These are phyloP conservation scores for Kodamaea fungicola DNA, from an alignment of 1,139 yeast species.

Conservation along the genomic window DNA sequence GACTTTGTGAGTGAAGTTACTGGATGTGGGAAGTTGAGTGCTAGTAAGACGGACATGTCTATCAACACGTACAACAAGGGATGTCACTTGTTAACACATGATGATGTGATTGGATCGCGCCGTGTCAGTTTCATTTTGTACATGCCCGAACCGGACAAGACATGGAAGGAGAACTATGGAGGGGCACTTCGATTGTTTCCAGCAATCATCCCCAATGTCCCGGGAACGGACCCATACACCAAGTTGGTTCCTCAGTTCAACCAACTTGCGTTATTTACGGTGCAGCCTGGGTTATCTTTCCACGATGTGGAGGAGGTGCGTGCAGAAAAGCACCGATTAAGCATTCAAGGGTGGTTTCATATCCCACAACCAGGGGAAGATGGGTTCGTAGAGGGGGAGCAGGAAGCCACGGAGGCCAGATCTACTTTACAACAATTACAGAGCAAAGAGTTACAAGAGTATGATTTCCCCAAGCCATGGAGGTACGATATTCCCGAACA, in stretches of 20 bases:
- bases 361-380: slow-evolving; percentile 91
- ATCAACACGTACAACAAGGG: slow-evolving; percentile 89
- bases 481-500: slow-evolving; percentile 31
- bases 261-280: slow-evolving; percentile 92
- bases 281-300: slow-evolving; percentile 93
- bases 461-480: slow-evolving; percentile 68
- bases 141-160: slow-evolving; percentile 85
- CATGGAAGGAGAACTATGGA: slow-evolving; percentile 87
- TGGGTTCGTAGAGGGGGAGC: slow-evolving; percentile 78
- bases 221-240: slow-evolving; percentile 68
- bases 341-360: slow-evolving; percentile 99
- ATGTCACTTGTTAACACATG: slow-evolving; percentile 92
- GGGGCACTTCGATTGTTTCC: slow-evolving; percentile 89
- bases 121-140: slow-evolving; percentile 90
- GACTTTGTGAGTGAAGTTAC: slow-evolving; percentile 79
- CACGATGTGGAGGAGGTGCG: slow-evolving; percentile 98
- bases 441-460: slow-evolving; percentile 71
- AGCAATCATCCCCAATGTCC: slow-evolving; percentile 84
- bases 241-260: slow-evolving; percentile 90
- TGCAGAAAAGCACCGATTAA: slow-evolving; percentile 81
- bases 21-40: slow-evolving; percentile 86
- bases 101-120: slow-evolving; percentile 95
- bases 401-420: slow-evolving; percentile 69
- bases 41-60: slow-evolving; percentile 86
- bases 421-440: slow-evolving; percentile 81